Conservation (phyloP, 2,329 filamentous ascomycete genomes). For the Colletotrichum trifolii region DNA sequence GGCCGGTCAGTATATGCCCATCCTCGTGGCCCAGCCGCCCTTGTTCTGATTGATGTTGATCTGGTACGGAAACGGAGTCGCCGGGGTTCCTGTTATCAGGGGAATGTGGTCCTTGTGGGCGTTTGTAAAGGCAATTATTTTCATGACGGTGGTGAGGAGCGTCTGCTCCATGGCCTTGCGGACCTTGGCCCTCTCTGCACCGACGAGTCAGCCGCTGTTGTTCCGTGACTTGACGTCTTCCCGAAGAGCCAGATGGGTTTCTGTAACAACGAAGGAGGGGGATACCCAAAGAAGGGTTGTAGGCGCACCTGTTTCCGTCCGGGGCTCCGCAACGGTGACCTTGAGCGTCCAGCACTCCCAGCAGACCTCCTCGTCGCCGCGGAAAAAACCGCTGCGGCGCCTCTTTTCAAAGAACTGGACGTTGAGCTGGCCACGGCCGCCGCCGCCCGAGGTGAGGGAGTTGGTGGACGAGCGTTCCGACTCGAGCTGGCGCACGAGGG, state of each 20-base stretch:
- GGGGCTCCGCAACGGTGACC: constrained; percentile 89
- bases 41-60: constrained; percentile 88
- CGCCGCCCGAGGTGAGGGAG: constrained; percentile 37
- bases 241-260: neutral
- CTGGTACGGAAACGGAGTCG: constrained; percentile 95
- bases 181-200: constrained; percentile 85
- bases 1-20: constrained; percentile 73
- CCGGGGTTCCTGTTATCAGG: constrained; percentile 92
- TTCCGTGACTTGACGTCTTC: neutral
- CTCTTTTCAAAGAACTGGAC: constrained; percentile 97
- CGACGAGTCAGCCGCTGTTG: constrained; percentile 3
- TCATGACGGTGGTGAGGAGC: constrained; percentile 86
- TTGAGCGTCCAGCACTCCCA: constrained; percentile 98
- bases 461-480: constrained; percentile 57
- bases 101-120: constrained; percentile 95
- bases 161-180: constrained; percentile 91
- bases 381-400: constrained; percentile 82
- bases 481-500: constrained; percentile 82
- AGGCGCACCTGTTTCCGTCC: constrained; percentile 83
- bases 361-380: constrained; percentile 89
- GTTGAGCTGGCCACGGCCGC: constrained; percentile 75
- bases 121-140: constrained; percentile 89
- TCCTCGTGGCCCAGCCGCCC: constrained; percentile 81
- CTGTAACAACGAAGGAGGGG: too few relatives aligned
- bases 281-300: neutral